These are phyloP conservation scores for Fusarium agapanthi DNA, from an alignment of 2,329 filamentous ascomycete species.

Conservation along the genomic window DNA sequence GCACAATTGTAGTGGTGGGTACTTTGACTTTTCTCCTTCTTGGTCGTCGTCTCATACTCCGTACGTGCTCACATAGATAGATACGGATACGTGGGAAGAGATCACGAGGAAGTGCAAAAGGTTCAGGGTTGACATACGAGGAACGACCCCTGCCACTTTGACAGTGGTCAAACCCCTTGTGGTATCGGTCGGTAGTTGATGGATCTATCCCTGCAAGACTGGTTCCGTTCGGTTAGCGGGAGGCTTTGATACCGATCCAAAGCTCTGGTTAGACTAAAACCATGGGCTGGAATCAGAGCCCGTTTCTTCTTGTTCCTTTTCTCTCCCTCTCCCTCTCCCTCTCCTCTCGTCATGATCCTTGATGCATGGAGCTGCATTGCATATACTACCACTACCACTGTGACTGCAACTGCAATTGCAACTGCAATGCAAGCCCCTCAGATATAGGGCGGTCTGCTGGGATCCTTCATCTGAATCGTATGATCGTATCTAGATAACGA, in stretches of 20 bases:
- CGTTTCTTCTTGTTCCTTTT: not conserved
- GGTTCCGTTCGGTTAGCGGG: not conserved
- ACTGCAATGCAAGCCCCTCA: not conserved
- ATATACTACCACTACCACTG: not conserved
- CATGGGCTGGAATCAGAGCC: slow-evolving; percentile 13
- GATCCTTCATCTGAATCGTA: not conserved
- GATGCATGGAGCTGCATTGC: not conserved
- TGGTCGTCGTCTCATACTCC: not conserved
- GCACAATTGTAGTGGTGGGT: not conserved
- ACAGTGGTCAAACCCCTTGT: not conserved
- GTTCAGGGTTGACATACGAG: slow-evolving; percentile 8
- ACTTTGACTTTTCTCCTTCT: not conserved
- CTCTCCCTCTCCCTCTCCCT: not conserved
- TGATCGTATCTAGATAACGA: slow-evolving; percentile 27
- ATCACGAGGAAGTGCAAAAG: slow-evolving; percentile 11
- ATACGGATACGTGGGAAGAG: not conserved
- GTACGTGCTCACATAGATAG: too few species aligned
- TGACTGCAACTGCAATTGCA: not conserved
- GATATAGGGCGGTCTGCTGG: slow-evolving; percentile 13
- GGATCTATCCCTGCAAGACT: not conserved
- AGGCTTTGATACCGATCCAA: slow-evolving; percentile 19
- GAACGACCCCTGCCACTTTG: not conserved
- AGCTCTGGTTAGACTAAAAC: not conserved
- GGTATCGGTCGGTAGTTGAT: slow-evolving; percentile 16
- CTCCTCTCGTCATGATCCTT: not conserved